These are phyloP conservation scores for Pholiota molesta DNA, from an alignment of 768 basidiomycete genomes.

Conservation along the genomic window DNA sequence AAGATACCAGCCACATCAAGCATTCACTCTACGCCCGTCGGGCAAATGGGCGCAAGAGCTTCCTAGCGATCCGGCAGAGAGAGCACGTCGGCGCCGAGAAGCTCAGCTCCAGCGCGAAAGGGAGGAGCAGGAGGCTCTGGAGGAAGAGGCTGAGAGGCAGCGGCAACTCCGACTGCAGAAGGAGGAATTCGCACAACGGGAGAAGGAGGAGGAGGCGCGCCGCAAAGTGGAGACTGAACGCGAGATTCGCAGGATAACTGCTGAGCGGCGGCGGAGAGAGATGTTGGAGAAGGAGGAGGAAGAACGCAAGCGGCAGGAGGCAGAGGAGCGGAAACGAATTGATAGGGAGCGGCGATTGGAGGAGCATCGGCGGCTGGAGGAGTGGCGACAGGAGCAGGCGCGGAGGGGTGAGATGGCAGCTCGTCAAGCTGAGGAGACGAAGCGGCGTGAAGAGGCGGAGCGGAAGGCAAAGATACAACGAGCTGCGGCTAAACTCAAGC, in stretches of 20 bases:
- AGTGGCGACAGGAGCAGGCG: slow-evolving; percentile 55
- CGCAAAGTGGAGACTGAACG: slow-evolving; percentile 41
- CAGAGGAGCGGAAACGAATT: slow-evolving; percentile 48
- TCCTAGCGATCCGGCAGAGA: slow-evolving; percentile 35
- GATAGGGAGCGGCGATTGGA: slow-evolving; percentile 53
- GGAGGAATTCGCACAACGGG: slow-evolving; percentile 42
- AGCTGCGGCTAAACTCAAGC: slow-evolving; percentile 44
- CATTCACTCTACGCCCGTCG: slow-evolving; percentile 30
- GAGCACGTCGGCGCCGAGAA: slow-evolving; percentile 34
- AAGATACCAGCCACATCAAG: slow-evolving; percentile 8
- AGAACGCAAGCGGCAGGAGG: slow-evolving; percentile 41
- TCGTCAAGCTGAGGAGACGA: slow-evolving; percentile 45
- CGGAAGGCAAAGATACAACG: slow-evolving; percentile 50
- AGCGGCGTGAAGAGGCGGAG: slow-evolving; percentile 42
- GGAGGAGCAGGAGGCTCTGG: slow-evolving; percentile 46
- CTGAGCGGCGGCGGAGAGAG: slow-evolving; percentile 40
- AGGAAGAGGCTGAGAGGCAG: slow-evolving; percentile 49
- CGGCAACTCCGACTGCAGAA: slow-evolving; percentile 42
- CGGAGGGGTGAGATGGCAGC: slow-evolving; percentile 46
- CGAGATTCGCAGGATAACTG: slow-evolving; percentile 40
- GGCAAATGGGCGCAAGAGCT: slow-evolving; percentile 39
- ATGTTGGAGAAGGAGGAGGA: slow-evolving; percentile 48
- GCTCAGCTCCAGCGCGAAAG: slow-evolving; percentile 36
- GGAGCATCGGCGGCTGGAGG: slow-evolving; percentile 52
- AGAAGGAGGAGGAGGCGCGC: slow-evolving; percentile 46